These are phyloP conservation scores for Pseudopithomyces maydicus DNA, from an alignment of 2,329 filamentous ascomycete genomes.

Conservation along the genomic window DNA sequence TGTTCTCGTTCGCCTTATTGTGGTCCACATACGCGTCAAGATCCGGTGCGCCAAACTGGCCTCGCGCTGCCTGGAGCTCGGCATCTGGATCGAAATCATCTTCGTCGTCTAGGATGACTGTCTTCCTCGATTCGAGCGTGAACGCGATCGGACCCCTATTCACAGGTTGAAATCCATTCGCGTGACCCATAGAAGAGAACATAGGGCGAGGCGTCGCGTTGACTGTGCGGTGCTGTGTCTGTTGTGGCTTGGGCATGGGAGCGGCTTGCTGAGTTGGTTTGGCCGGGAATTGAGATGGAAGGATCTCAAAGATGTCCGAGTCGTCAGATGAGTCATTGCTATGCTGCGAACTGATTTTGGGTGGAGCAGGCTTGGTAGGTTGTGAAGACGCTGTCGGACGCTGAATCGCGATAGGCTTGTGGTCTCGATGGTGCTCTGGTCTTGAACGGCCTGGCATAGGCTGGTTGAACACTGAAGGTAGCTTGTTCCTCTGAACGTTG, in stretches of 20 bases:
- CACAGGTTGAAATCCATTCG: slow-evolving; percentile 47
- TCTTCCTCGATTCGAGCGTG: slow-evolving; percentile 42
- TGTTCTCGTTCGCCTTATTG: slow-evolving; percentile 72
- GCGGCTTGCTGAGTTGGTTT: slow-evolving; percentile 40
- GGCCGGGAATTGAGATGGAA: slow-evolving; percentile 39
- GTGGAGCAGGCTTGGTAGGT: slow-evolving; percentile 21
- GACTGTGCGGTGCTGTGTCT: slow-evolving; percentile 50
- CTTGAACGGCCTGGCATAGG: slow-evolving; percentile 55
- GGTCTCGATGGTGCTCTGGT: slow-evolving; percentile 55
- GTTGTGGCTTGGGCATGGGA: slow-evolving; percentile 56
- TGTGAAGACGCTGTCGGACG: slow-evolving; percentile 13
- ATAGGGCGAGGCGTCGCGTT: slow-evolving; percentile 57
- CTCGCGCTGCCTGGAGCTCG: slow-evolving; percentile 51
- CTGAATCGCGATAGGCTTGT: slow-evolving; percentile 29
- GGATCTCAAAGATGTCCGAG: slow-evolving; percentile 43
- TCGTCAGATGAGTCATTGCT: slow-evolving; percentile 32
- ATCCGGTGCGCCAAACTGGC: slow-evolving; percentile 60
- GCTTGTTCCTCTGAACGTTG: slow-evolving; percentile 20
- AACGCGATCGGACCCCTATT: slow-evolving; percentile 35
- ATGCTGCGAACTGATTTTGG: slow-evolving; percentile 27
- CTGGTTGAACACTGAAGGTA: slow-evolving; percentile 56
- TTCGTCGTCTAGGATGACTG: slow-evolving; percentile 49
- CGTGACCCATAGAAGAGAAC: slow-evolving; percentile 57
- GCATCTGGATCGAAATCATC: slow-evolving; percentile 56
- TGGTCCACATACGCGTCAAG: slow-evolving; percentile 70